Evolutionary conservation across 1,139 yeast genomes (phyloP).

Genomic region (Ogataea hybrid): DNA sequence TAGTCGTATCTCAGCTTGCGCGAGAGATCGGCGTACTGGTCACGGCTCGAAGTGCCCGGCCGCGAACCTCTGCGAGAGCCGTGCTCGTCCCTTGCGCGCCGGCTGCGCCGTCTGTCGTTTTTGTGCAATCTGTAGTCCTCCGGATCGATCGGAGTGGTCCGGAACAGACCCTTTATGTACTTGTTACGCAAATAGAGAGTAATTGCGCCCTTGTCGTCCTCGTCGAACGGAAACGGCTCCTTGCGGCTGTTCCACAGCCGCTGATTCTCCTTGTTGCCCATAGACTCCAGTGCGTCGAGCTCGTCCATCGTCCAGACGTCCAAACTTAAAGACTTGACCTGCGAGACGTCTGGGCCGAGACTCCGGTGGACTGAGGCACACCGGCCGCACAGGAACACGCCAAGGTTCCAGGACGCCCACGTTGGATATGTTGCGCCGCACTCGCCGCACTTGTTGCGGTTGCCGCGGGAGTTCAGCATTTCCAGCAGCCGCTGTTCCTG

Average conservation of each 20-base stretch:
- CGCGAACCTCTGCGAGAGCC: constrained; percentile 38
- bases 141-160: constrained; percentile 35
- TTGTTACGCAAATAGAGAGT: constrained; percentile 54
- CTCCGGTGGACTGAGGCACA: constrained; percentile 80
- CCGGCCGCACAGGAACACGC: constrained; percentile 71
- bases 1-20: constrained; percentile 39
- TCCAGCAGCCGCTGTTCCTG: constrained; percentile 32
- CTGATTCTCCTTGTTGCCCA: constrained; percentile 67
- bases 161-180: constrained; percentile 45
- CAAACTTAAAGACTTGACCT: constrained; percentile 75
- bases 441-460: constrained; percentile 69
- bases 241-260: constrained; percentile 60
- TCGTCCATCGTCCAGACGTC: constrained; percentile 74
- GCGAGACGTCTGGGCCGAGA: constrained; percentile 70
- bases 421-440: constrained; percentile 65
- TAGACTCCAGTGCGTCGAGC: constrained; percentile 52
- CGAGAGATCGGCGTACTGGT: constrained; percentile 41
- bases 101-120: background rate
- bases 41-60: constrained; percentile 42
- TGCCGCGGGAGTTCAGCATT: constrained; percentile 40
- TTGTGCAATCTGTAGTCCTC: constrained; percentile 27
- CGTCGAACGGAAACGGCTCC: constrained; percentile 70
- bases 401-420: constrained; percentile 49
- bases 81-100: background rate
- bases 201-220: constrained; percentile 58